Evolutionary conservation across 345 rosid genomes (phyloP).

Genomic region (Arabidopsis arenosa): DNA sequence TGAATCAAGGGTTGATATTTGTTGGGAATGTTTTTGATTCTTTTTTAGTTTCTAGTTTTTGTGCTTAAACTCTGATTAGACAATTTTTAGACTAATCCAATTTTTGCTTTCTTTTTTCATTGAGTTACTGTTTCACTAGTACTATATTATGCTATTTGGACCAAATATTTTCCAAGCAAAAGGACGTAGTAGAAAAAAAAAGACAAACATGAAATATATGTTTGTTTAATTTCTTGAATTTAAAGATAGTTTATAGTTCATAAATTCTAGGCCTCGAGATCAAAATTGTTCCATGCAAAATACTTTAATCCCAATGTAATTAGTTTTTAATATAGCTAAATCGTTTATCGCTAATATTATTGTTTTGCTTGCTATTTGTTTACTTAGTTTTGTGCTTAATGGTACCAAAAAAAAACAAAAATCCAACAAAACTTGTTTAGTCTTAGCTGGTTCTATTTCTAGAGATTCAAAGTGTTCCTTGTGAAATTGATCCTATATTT

Average conservation of each 20-base stretch:
- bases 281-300: background rate
- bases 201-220: background rate
- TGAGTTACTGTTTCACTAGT: background rate
- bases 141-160: conserved; percentile 10
- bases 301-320: background rate
- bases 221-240: background rate
- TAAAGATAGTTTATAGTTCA: background rate
- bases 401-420: background rate
- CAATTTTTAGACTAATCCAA: conserved; percentile 8
- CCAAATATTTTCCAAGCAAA: background rate
- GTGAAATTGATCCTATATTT: background rate
- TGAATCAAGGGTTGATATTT: conserved; percentile 38
- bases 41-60: conserved; percentile 1
- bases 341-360: background rate
- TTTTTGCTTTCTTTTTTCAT: background rate
- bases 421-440: background rate
- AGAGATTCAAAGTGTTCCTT: background rate
- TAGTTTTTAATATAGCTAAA: background rate
- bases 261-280: background rate
- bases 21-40: conserved; percentile 18
- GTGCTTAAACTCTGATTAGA: conserved; percentile 12
- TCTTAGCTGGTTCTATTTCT: background rate
- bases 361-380: background rate
- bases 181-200: background rate
- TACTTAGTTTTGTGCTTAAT: background rate